These are phyloP conservation scores for Platanthera zijinensis DNA, from an alignment of 106 monocot species.

Conservation along the genomic window DNA sequence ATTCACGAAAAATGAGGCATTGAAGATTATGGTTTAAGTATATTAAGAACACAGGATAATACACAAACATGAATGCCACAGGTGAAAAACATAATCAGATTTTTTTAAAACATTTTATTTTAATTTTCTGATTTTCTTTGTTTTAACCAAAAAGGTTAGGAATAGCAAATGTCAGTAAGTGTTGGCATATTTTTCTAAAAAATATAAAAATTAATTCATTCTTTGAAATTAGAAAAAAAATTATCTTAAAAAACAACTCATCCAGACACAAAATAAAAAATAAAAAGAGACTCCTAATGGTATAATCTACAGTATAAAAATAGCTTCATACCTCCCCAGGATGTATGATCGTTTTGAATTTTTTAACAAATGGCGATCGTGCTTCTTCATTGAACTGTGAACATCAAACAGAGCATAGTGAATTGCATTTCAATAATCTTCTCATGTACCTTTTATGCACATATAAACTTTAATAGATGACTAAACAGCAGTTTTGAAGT, in stretches of 20 bases:
- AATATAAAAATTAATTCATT: not conserved
- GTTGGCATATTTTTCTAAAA: too few relatives aligned
- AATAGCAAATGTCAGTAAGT: too few relatives aligned
- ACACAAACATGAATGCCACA: too few relatives aligned
- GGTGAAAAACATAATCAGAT: too few relatives aligned
- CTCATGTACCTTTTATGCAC: not conserved
- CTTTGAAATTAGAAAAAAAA: not conserved
- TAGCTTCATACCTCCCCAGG: constrained; percentile 73
- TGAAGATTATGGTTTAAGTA: too few relatives aligned
- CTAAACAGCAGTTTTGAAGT: not conserved
- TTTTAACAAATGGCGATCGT: constrained; percentile 87
- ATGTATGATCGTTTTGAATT: constrained; percentile 91
- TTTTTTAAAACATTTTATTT: too few relatives aligned
- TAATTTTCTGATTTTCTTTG: too few relatives aligned
- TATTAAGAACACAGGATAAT: too few relatives aligned
- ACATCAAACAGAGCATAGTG: not conserved
- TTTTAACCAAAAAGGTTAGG: too few relatives aligned
- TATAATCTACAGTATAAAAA: not conserved
- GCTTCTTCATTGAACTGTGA: constrained; percentile 97
- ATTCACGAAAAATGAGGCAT: too few relatives aligned
- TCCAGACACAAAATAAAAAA: too few relatives aligned
- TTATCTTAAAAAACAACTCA: not conserved
- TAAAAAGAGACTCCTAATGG: too few relatives aligned
- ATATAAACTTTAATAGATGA: not conserved
- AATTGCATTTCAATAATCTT: not conserved